Evolutionary conservation across 768 basidiomycete species (phyloP).

Genomic region (Agaricus sinodeliciosus): DNA sequence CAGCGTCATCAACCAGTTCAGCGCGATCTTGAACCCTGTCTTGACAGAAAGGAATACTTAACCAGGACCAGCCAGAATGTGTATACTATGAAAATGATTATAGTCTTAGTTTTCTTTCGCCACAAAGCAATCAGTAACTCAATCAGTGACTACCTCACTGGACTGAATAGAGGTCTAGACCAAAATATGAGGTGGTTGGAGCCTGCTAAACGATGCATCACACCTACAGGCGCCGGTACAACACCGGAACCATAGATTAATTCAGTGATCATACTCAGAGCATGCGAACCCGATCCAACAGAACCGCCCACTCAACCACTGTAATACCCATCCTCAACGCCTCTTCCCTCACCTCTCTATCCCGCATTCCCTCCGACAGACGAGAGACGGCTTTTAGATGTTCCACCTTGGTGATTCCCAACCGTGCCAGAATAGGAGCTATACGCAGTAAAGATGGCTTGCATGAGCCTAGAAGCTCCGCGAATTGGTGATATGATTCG

Average conservation of each 20-base stretch:
- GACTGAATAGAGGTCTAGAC: too few relatives aligned
- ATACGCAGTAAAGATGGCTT: slow-evolving; percentile 62
- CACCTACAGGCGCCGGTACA: not conserved
- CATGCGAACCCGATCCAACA: slow-evolving; percentile 55
- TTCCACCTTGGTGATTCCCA: slow-evolving; percentile 55
- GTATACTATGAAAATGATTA: too few relatives aligned
- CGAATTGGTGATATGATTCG: slow-evolving; percentile 33
- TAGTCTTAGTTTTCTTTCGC: too few relatives aligned
- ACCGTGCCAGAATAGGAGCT: slow-evolving; percentile 42
- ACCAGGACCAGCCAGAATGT: too few relatives aligned
- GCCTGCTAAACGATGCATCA: too few relatives aligned
- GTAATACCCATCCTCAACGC: slow-evolving; percentile 64
- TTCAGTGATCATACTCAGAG: slow-evolving; percentile 12
- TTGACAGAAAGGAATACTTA: too few relatives aligned
- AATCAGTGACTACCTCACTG: too few relatives aligned
- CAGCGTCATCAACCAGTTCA: not conserved
- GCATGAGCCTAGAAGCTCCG: slow-evolving; percentile 52
- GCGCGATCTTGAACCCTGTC: not conserved
- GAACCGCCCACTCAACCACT: slow-evolving; percentile 73
- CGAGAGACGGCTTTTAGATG: slow-evolving; percentile 58
- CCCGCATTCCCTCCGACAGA: slow-evolving; percentile 58
- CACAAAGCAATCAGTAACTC: too few relatives aligned
- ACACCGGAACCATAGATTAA: slow-evolving; percentile 1
- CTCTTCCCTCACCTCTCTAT: slow-evolving; percentile 64
- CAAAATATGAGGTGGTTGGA: too few relatives aligned